Base-by-base conservation (phyloP, 495 filamentous ascomycete species). In the Lasiosphaeriaceae sp. region DNA sequence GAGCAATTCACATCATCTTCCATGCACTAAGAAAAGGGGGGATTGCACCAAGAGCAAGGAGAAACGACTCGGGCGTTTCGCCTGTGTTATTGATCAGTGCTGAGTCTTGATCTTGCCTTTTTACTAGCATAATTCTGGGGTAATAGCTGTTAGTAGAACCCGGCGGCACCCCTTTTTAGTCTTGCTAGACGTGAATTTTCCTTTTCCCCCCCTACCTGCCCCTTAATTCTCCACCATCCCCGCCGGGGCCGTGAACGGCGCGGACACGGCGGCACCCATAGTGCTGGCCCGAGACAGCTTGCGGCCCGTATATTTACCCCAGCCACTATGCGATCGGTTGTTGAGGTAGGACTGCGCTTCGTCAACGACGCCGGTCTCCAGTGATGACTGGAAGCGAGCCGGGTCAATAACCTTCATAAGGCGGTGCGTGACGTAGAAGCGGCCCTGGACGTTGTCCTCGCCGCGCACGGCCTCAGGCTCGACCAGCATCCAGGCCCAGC, bases 371-470 rank as follows among this genome's bases (percentile, higher is more conserved):
- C 68, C 67, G 2, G 39, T 43, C 45, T 62, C 53, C 7, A 71
- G 34, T 19, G 62, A 63, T 0, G 61, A 50, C 47, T 66, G 48
- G 51, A 63, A 66, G 14, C 63, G 47, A 0, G 37, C 56, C 3
- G 54, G 61, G 22, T 72, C 62, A 6, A 78, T 63, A 46, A 73
- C 62, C 11, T 56, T 60, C 47, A 71, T 68, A 20, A 78, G 60
- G 55, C 64, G 64, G 34, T 67, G 52, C 0, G 70, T 74, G 19
- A 74, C 72, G 62, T 78, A 77, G 61, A 76, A 78, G 7, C 76
- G 62, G n/a, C 76, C 74, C 22, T 61, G 59, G 11, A 77, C 69
- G 6, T 62, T 62, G 0, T 24, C 44, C 46, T 74, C 72, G 20
- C 34, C 17, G n/a, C 69, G 63, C 8, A 56, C 46, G 20, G 56